Evolutionary conservation across 1,284 basidiomycete genomes (phyloP).

Genomic region (Malassezia arunalokei): DNA sequence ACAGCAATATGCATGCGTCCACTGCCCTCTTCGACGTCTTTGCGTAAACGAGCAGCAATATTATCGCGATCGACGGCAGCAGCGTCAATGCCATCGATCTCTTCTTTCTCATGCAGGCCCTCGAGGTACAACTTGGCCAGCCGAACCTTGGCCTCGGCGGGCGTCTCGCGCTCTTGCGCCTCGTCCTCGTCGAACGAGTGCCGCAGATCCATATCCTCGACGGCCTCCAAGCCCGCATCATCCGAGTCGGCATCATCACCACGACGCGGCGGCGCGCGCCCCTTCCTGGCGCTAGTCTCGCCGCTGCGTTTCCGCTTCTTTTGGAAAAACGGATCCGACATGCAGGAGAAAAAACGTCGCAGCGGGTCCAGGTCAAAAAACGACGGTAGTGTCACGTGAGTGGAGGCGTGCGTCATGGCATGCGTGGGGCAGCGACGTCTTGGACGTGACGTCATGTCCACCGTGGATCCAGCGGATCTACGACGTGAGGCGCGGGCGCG

Average conservation of each 20-base stretch:
- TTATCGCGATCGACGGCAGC: constrained; percentile 83
- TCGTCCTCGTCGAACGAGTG: constrained; percentile 26
- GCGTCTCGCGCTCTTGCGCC: constrained; percentile 55
- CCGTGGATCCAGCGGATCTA: constrained; percentile 19
- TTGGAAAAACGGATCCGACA: constrained; percentile 46
- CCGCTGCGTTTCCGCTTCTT: constrained; percentile 41
- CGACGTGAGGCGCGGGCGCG: constrained; percentile 22
- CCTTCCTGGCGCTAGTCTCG: not conserved
- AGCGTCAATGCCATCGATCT: constrained; percentile 58
- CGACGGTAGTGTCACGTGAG: too few relatives aligned
- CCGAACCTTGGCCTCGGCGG: constrained; percentile 80
- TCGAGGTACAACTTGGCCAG: constrained; percentile 82
- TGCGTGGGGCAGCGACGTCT: too few relatives aligned
- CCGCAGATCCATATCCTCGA: constrained; percentile 33
- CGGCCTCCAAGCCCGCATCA: constrained; percentile 17
- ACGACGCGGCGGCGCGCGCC: not conserved
- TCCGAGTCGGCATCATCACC: constrained; percentile 15
- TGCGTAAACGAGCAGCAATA: constrained; percentile 70
- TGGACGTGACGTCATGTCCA: not conserved
- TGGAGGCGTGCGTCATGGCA: too few relatives aligned
- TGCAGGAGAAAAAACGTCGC: constrained; percentile 8
- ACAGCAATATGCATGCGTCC: constrained; percentile 66
- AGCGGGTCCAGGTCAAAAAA: not conserved
- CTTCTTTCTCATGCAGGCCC: constrained; percentile 50
- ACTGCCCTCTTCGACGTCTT: constrained; percentile 31